Evolutionary conservation across 805 yeast species (phyloP), one percentile per base, ranked within the genome.

Genomic region (Yamadazyma olivae): DNA sequence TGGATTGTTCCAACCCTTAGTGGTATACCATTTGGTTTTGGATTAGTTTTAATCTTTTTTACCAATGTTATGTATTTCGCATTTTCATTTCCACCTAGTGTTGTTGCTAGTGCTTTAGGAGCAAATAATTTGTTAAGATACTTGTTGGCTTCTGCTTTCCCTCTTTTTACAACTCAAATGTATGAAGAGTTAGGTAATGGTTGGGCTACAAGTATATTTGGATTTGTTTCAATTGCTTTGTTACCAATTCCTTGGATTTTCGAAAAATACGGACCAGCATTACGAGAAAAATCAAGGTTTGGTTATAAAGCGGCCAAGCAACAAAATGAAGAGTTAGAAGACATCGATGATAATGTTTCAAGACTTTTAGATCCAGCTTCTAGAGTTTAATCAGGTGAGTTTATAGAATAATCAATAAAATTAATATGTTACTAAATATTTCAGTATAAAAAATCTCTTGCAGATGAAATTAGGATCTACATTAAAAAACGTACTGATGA

Each of bases 131-230:
- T 89, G 51, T 59, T 81, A 39, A 75, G 96, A 62, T 87, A 86
- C 54, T 47, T 81, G 21, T 56, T 83, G 43, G 87, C 95, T 7
- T 79, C 87, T 5, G 85, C 80, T 15, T 81, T 89, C 70, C 96
- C 96, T 38, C 67, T 89, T 40, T 88, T 89, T 62, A 84, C 89
- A 1, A 75, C 79, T 15, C 96, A 88, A 61, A 85, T 89, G 95
- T 81, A 83, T 64, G 56, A 71, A 14, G 79, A 71, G 29, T 65
- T 89, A 51, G 79, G 79, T 26, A 75, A 81, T 46, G 84, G 76
- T 49, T 87, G 95, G 95, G 96, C 95, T 8, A 67, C 83, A 21
- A 75, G 88, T 0, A 47, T 82, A 6, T 76, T 83, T 58, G 81
- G 67, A 0, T 79, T 83, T 47, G 72, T 83, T 53, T 71, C 87